A percentile compares a stretch with the other conserved stretches of the same genome.
Evolutionary conservation across 1,284 basidiomycete species (phyloP).

Genomic region (Mrakiaceae sp.): DNA sequence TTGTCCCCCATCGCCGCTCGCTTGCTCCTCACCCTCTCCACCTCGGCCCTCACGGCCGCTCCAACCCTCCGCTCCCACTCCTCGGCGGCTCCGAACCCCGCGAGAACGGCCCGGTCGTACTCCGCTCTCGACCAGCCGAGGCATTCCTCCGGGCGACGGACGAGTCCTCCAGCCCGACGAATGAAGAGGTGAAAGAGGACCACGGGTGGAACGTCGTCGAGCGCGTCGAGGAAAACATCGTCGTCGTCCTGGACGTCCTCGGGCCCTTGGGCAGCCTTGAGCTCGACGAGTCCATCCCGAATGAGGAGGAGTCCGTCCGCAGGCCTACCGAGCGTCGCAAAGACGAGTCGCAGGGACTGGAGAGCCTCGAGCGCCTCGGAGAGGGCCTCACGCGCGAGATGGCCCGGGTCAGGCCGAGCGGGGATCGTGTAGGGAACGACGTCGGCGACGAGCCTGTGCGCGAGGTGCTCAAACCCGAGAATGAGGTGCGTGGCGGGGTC

Average conservation of each 20-base stretch:
- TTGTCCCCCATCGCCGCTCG: not conserved
- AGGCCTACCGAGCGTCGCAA: slow-evolving; percentile 26
- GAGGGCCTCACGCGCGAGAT: slow-evolving; percentile 35
- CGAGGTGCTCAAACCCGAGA: slow-evolving; percentile 32
- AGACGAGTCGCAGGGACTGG: slow-evolving; percentile 30
- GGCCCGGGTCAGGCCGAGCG: slow-evolving; percentile 27
- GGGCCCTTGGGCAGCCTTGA: slow-evolving; percentile 21
- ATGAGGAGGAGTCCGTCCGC: slow-evolving; percentile 19
- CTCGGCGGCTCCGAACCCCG: slow-evolving; percentile 34
- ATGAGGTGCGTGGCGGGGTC: slow-evolving; percentile 31
- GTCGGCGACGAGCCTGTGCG: slow-evolving; percentile 31
- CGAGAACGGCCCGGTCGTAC: slow-evolving; percentile 32
- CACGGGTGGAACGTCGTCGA: slow-evolving; percentile 35
- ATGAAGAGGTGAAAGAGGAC: slow-evolving; percentile 29
- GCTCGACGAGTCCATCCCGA: slow-evolving; percentile 18
- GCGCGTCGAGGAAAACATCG: slow-evolving; percentile 31
- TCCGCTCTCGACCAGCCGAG: slow-evolving; percentile 30
- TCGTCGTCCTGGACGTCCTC: slow-evolving; percentile 27
- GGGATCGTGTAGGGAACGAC: slow-evolving; percentile 29
- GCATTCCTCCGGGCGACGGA: slow-evolving; percentile 28
- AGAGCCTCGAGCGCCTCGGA: slow-evolving; percentile 35
- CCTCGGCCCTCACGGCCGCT: slow-evolving; percentile 31
- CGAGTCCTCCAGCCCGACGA: not conserved
- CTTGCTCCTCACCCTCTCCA: slow-evolving; percentile 21
- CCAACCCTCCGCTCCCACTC: slow-evolving; percentile 32